A percentile compares a stretch with the other conserved stretches of the same genome.
These are phyloP conservation scores for Straminergon stramineum DNA, from an alignment of 225 moss, liverwort and hornwort species.

Conservation along the genomic window DNA sequence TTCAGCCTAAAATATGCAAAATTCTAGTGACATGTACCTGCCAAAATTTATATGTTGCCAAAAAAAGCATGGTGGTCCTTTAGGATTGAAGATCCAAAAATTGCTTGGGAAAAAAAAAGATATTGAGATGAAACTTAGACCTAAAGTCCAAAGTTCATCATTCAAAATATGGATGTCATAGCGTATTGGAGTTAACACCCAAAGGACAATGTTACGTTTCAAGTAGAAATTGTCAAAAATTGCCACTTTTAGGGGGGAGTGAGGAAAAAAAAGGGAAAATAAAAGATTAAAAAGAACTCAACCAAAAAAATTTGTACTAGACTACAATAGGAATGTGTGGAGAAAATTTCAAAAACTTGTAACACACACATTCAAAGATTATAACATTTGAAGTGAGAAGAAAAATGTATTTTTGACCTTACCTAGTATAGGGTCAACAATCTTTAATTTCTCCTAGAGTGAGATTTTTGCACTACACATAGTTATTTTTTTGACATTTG, in stretches of 20 bases:
- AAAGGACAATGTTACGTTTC: fast-evolving
- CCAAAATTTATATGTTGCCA: too few species aligned
- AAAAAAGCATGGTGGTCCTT: too few species aligned
- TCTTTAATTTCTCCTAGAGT: neutral
- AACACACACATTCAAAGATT: neutral
- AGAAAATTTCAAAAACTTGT: neutral
- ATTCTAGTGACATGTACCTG: too few species aligned
- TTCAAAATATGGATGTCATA: neutral
- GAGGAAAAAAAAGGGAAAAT: too few species aligned
- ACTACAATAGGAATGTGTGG: neutral
- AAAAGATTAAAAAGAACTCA: too few species aligned
- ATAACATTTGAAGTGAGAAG: neutral
- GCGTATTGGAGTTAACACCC: fast-evolving
- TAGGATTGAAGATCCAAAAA: neutral
- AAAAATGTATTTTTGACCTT: neutral
- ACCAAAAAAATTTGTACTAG: neutral
- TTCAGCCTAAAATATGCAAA: too few species aligned
- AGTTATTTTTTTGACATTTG: neutral
- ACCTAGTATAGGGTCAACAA: fast-evolving
- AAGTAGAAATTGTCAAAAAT: neutral
- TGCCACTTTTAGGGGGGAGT: neutral
- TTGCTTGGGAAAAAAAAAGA: neutral
- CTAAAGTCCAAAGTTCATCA: neutral
- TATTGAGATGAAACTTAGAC: fast-evolving
- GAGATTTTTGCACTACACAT: neutral